Base-by-base conservation (phyloP, 495 filamentous ascomycete genomes). In the Neurospora sublineolata region DNA sequence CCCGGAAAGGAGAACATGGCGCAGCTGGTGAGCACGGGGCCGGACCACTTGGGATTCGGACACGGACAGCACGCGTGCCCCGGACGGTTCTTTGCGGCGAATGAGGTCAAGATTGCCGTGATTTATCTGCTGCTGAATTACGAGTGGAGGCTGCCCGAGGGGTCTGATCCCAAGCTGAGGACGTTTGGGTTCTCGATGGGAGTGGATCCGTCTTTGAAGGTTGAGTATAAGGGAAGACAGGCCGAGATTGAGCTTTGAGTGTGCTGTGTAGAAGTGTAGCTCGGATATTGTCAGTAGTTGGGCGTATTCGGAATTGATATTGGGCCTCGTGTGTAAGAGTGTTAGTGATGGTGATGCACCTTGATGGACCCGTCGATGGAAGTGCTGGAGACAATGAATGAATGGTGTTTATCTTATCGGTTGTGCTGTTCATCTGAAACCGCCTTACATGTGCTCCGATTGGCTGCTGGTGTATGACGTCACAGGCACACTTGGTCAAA, bases 11-110 rank as follows among this genome's bases (percentile, higher is more conserved):
- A 86, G 70, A 75, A 83, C 40, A 39, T 70, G 7, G 80, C 80
- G 44, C 85, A 87, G 69, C 73, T 86, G 37, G 84, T 84, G 4
- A 79, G 79, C 37, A 85, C 86, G 0, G 83, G 80, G 23, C 69
- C 75, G 27, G 71, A 80, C 11, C 80, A 83, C 41, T n/a, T 82
- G 27, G 80, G 69, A 0, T 84, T 83, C 67, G 81, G 82, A 0
- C 79, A 82, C 52, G 81, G 82, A 1, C 69, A 74, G 27, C 81
- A 83, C 41, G 77, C 78, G 2, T 84, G 83, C 37, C 82, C 82
- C 2, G 82, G 82, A 9, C 77, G 82, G 30, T 84, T 84, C 74
- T 82, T 84, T 58, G 82, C 82, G 8, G 75, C 76, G 36, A 80
- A 78, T 69, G 76, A 80, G 73, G 40, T 82, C 69, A 84, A 84